A percentile compares a stretch with the other conserved stretches of the same genome.
phyloP scores from a whole-genome alignment of 2,329 filamentous ascomycete species.

The Colletotrichum sp. region DNA sequence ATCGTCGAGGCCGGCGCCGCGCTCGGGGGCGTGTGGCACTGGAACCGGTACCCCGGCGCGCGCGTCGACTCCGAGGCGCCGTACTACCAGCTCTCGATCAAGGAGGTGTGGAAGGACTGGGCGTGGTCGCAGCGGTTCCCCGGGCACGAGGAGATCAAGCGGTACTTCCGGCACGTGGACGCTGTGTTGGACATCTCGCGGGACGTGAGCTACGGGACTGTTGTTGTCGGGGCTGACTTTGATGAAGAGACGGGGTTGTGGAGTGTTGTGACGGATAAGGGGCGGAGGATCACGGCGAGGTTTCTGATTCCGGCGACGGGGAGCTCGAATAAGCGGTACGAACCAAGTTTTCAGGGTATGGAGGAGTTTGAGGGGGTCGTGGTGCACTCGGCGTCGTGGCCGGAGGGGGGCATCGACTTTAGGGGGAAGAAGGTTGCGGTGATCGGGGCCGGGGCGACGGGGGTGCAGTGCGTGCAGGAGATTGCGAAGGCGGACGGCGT shows the following conservation, averaged over 20 bases:
- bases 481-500: conserved; percentile 36
- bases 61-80: conserved; percentile 41
- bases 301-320: conserved; percentile 53
- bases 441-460: conserved; percentile 35
- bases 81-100: conserved; percentile 39
- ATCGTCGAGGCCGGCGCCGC: conserved; percentile 40
- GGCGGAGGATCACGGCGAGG: conserved; percentile 38
- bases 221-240: conserved; percentile 45
- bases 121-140: conserved; percentile 47
- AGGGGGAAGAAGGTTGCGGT: conserved; percentile 30
- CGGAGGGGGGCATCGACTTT: conserved; percentile 21
- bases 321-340: conserved; percentile 47
- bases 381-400: conserved; percentile 34
- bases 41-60: conserved; percentile 48
- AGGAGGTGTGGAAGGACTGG: conserved; percentile 48
- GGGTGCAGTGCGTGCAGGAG: conserved; percentile 33
- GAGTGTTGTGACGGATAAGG: conserved; percentile 47
- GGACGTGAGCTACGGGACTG: conserved; percentile 48
- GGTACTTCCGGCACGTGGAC: conserved; percentile 53
- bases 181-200: conserved; percentile 46
- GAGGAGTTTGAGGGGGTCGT: conserved; percentile 30
- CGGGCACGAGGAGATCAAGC: conserved; percentile 40
- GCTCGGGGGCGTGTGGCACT: conserved; percentile 49
- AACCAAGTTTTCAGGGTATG: conserved; percentile 37
- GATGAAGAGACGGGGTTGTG: conserved; percentile 41